Conservation (phyloP, 768 basidiomycete genomes). For the Suillus alpinus region DNA sequence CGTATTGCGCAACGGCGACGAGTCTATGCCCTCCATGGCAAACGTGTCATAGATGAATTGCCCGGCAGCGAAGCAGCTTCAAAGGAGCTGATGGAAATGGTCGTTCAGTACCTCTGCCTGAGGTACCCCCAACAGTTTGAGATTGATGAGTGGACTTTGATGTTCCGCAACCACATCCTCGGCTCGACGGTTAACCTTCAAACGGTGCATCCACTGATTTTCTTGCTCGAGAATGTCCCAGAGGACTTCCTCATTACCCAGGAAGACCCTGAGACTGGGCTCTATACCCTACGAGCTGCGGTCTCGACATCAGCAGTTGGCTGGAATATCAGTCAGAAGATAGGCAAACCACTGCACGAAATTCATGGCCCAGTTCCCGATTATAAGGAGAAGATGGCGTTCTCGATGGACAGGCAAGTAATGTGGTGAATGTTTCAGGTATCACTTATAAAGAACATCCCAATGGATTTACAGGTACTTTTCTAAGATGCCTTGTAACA, state of each 20-base stretch:
- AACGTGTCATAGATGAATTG: slow-evolving; percentile 40
- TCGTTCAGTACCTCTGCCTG: slow-evolving; percentile 52
- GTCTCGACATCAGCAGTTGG: slow-evolving; percentile 48
- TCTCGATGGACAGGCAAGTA: slow-evolving; percentile 47
- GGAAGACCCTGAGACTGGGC: slow-evolving; percentile 39
- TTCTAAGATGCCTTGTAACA: slow-evolving; percentile 42
- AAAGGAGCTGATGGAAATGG: slow-evolving; percentile 52
- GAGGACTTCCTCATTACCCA: slow-evolving; percentile 49
- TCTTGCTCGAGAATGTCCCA: slow-evolving; percentile 50
- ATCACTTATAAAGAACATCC: neutral
- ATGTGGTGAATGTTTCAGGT: neutral
- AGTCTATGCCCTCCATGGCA: slow-evolving; percentile 38
- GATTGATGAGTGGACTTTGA: slow-evolving; percentile 30
- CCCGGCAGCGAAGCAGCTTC: slow-evolving; percentile 51
- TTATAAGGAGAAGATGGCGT: slow-evolving; percentile 46
- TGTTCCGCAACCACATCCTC: slow-evolving; percentile 45
- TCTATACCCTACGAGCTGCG: slow-evolving; percentile 44
- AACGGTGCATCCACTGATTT: slow-evolving; percentile 34
- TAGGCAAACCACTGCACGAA: slow-evolving; percentile 44
- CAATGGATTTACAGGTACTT: slow-evolving; percentile 36
- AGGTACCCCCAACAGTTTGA: slow-evolving; percentile 56
- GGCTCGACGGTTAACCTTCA: slow-evolving; percentile 26
- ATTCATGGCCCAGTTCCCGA: slow-evolving; percentile 49
- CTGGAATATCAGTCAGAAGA: slow-evolving; percentile 47
- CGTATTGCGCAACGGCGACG: slow-evolving; percentile 41